Base-by-base conservation (phyloP, 257 asterid genomes). In the Gentiana macrophylla region DNA sequence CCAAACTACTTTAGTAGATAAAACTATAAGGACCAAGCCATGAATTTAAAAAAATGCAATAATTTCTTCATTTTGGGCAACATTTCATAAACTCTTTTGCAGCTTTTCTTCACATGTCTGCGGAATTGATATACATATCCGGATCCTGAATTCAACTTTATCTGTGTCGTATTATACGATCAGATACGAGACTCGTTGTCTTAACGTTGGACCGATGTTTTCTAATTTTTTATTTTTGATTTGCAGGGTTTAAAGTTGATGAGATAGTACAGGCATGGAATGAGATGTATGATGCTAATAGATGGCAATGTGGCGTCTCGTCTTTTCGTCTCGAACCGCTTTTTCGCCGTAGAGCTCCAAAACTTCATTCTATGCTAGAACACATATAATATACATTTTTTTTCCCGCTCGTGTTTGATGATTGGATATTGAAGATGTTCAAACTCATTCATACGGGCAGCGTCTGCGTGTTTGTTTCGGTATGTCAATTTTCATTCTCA, bases 241-340 rank as follows among this genome's bases (percentile, higher is more conserved):
- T 24, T 62, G 46, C 60, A 91, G 98, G 94, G 69, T 91, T 91
- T 78, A 84, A 87, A 74, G 91, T 88, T 63, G 95, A 84, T 57
- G 98, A 91, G 76, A 80, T 91, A 66, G 89, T 91, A 60, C 97
- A 88, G 79, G 98, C 98, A n/a, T 87, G 97, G 95, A 91, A 82
- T 64, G 98, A 91, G 72, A 83, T 88, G 94, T 84, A 84, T 62
- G 97, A 88, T 70, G 83, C 81, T 48, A 84, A 88, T 61, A 81
- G 80, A 73, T 91, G 98, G 97, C 89, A 79, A 62, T 70, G 77
- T 36, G 83, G 86, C 24, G 78, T 72, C 59, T 74, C 94, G 35
- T 70, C 90, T 61, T 84, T 76, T 68, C 83, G 88, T 11, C 74
- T 91, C 61, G 93, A 83, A 69, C 86, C 95, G 4, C 65, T 91